Conservation (phyloP, 257 asterid genomes). For the Apocynum venetum region DNA sequence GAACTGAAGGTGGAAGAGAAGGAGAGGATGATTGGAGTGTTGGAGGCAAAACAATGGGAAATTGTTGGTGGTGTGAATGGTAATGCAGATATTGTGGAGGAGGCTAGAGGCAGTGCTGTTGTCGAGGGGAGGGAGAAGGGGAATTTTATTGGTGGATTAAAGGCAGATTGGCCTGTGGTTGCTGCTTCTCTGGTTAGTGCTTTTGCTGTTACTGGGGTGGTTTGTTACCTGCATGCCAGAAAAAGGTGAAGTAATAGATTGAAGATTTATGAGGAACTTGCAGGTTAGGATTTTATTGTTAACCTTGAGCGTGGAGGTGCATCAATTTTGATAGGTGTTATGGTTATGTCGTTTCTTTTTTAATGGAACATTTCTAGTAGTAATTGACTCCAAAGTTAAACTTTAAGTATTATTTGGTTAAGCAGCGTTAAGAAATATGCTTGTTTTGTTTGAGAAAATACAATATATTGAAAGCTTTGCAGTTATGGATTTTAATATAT, state of each 20-base stretch:
- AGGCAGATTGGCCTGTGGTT: conserved; percentile 35
- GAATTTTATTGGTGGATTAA: conserved; percentile 19
- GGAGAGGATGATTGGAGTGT: conserved; percentile 37
- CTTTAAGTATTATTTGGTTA: not conserved
- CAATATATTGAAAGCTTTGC: not conserved
- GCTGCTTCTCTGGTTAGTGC: conserved; percentile 52
- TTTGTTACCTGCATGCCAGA: conserved; percentile 38
- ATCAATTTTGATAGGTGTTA: conserved; percentile 49
- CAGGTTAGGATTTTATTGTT: conserved; percentile 34
- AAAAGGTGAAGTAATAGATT: conserved; percentile 20
- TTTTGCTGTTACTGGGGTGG: conserved; percentile 36
- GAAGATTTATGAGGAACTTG: conserved; percentile 23
- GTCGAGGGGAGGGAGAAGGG: conserved; percentile 32
- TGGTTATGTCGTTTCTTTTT: not conserved
- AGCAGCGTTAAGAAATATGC: not conserved
- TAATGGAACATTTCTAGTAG: not conserved
- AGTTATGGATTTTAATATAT: not conserved
- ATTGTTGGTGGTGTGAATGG: conserved; percentile 26
- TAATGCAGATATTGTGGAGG: conserved; percentile 8
- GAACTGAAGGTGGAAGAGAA: conserved; percentile 51
- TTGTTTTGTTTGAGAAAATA: not conserved
- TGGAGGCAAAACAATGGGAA: conserved; percentile 34
- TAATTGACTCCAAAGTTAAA: not conserved
- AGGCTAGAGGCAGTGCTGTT: conserved; percentile 16
- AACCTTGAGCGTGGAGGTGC: conserved; percentile 25